Conservation (phyloP, 768 basidiomycete species). For the Mycena floridula region DNA sequence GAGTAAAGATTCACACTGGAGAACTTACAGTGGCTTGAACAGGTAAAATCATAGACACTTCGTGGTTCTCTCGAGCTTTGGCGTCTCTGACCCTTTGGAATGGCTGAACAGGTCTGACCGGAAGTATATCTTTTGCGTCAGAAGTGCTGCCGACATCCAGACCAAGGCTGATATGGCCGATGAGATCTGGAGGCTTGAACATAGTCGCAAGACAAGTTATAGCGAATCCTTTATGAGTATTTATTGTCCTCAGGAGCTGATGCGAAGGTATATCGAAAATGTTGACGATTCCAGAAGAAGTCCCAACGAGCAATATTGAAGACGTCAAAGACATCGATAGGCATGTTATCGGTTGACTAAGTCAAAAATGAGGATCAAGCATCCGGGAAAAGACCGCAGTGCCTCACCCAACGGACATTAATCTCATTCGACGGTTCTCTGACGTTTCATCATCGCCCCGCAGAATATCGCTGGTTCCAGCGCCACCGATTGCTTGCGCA, state of each 20-base stretch:
- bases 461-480: slow-evolving; percentile 64
- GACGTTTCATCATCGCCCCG: slow-evolving; percentile 53
- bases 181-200: slow-evolving; percentile 81
- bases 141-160: slow-evolving; percentile 32
- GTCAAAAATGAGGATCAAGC: slow-evolving; percentile 4
- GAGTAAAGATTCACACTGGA: not conserved
- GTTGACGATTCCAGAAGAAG: slow-evolving; percentile 63
- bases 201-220: slow-evolving; percentile 75
- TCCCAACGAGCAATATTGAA: slow-evolving; percentile 79
- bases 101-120: slow-evolving; percentile 57
- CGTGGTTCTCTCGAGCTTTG: slow-evolving; percentile 63
- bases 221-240: slow-evolving; percentile 57
- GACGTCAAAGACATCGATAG: slow-evolving; percentile 75
- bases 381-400: slow-evolving; percentile 3
- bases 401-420: slow-evolving; percentile 67
- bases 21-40: slow-evolving; percentile 34
- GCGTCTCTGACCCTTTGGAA: slow-evolving; percentile 72
- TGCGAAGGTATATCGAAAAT: slow-evolving; percentile 88
- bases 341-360: slow-evolving; percentile 66
- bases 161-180: slow-evolving; percentile 68
- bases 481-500: slow-evolving; percentile 71
- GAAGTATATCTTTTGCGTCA: slow-evolving; percentile 51
- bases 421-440: slow-evolving; percentile 42
- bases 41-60: slow-evolving; percentile 59
- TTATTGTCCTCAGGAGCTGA: slow-evolving; percentile 80